Evolutionary conservation across 208 protist species (phyloP), one percentile per base, ranked within the genome.

Genomic region (Trypanosoma brucei): DNA sequence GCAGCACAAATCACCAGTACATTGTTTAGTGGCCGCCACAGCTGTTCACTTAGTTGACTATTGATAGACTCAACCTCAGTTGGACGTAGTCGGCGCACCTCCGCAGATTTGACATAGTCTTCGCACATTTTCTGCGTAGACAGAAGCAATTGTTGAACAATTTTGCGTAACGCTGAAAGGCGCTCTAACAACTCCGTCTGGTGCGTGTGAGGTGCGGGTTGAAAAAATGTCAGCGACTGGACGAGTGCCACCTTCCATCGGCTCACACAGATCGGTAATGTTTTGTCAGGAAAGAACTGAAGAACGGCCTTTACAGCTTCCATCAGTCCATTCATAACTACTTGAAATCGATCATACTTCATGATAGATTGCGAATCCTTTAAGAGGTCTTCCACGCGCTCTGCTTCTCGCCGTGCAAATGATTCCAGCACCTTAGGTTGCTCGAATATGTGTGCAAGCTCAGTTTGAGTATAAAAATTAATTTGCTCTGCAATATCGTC

Each of bases 261-360:
- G 3, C 37, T 45, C 13, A 76, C 62, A 54, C 83, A 90, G 45
- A 70, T 62, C 5, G 66, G 64, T 6, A 76, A 72, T 35, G 76
- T 79, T 40, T 79, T 76, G 1, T 86, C 74, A 5, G 83, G 83
- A 34, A 73, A 78, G 59, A 80, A 86, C 46, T 68, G 68, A 30
- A 86, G 59, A 51, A 78, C 68, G 39, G 68, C 67, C 59, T 68
- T 67, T 0, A 77, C 52, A 1, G 52, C 64, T 50, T 62, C 57
- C 13, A 53, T 42, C 11, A 75, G 3, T 1, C 13, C 45, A 53
- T 68, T 59, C 69, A 69, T 65, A 36, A 49, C 62, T 13, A 34
- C 13, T 14, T 44, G 52, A 62, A 72, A 72, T 2, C 48, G 67
- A 40, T 65, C 67, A n/a, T 54, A 59, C 30, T 57, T 42, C 45